A percentile compares a stretch with the other conserved stretches of the same genome.
phyloP scores from a whole-genome alignment of 169 alveolate species.

The Plasmodium knowlesi region DNA sequence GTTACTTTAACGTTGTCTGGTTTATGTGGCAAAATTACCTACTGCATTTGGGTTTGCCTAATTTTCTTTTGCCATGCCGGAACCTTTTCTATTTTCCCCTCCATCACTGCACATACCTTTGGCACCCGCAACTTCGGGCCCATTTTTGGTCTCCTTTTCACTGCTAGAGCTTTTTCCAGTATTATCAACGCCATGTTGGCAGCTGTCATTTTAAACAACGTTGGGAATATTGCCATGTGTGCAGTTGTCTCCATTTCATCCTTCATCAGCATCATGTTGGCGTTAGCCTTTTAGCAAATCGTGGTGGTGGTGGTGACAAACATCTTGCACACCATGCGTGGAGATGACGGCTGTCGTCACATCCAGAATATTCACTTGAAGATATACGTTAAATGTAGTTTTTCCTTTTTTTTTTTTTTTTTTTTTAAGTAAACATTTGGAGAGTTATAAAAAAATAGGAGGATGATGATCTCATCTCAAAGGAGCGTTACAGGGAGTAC shows the following conservation, averaged over 20 bases:
- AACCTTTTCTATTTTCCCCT: slow-evolving; percentile 80
- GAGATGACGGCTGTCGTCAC: not conserved
- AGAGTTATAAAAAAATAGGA: not conserved
- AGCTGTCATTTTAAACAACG: slow-evolving; percentile 31
- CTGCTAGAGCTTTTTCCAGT: slow-evolving; percentile 74
- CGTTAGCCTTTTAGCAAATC: slow-evolving; percentile 15
- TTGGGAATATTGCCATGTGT: slow-evolving; percentile 68
- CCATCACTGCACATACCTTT: slow-evolving; percentile 79
- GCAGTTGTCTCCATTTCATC: slow-evolving; percentile 58
- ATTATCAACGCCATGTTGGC: slow-evolving; percentile 56
- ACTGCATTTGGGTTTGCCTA: slow-evolving; percentile 62
- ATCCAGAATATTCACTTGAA: not conserved
- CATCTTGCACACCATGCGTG: too few species aligned
- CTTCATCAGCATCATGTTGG: slow-evolving; percentile 64
- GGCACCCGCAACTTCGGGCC: slow-evolving; percentile 80
- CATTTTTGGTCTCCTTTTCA: slow-evolving; percentile 80
- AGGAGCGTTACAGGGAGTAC: not conserved
- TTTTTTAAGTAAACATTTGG: slow-evolving; percentile 42
- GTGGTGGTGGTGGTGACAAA: too few species aligned
- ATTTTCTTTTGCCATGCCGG: slow-evolving; percentile 71
- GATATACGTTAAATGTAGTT: slow-evolving; percentile 21
- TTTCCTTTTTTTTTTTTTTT: slow-evolving; percentile 8
- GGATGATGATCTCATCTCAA: not conserved
- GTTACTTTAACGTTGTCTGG: slow-evolving; percentile 62
- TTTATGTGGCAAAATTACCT: slow-evolving; percentile 34